Percentiles rank a stretch among this genome's conserved stretches.
Evolutionary conservation across 2,329 filamentous ascomycete genomes (phyloP).

Genomic region (Lanzia echinophila): DNA sequence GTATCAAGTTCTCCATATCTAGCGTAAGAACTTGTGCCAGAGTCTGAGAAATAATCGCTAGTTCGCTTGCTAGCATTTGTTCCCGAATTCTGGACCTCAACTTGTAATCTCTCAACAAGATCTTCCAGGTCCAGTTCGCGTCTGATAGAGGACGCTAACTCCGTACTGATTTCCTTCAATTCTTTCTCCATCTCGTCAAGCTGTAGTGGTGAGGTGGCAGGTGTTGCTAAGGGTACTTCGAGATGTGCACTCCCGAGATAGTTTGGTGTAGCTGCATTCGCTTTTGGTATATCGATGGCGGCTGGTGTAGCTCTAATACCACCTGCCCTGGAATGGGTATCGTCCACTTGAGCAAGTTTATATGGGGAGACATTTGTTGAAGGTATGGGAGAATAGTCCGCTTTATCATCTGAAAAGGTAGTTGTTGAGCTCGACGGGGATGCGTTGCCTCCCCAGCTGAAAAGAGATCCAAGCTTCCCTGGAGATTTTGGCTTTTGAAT

Average conservation of each 20-base stretch:
- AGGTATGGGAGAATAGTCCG: conserved; percentile 48
- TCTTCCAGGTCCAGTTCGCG: conserved; percentile 97
- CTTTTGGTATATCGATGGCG: conserved; percentile 30
- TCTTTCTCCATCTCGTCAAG: conserved; percentile 91
- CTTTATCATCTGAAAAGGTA: conserved; percentile 47
- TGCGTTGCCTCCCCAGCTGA: conserved; percentile 55
- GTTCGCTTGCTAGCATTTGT: conserved; percentile 58
- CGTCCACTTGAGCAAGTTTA: conserved; percentile 24
- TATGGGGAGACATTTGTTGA: conserved; percentile 43
- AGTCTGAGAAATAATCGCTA: conserved; percentile 98
- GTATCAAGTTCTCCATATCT: conserved; percentile 59
- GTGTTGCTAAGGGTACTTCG: conserved; percentile 27
- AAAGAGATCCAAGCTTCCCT: conserved; percentile 57
- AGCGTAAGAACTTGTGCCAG: conserved; percentile 74
- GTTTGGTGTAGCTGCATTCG: conserved; percentile 35
- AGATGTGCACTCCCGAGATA: conserved; percentile 28
- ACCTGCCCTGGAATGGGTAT: conserved; percentile 20
- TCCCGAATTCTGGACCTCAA: conserved; percentile 58
- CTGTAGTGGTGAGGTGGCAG: conserved; percentile 40
- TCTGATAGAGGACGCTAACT: conserved; percentile 86
- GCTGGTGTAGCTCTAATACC: conserved; percentile 31
- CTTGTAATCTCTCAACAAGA: conserved; percentile 78
- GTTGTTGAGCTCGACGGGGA: conserved; percentile 53
- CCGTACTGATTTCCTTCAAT: conserved; percentile 83
- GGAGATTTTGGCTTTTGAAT: conserved; percentile 41